Conservation (phyloP, 2,329 filamentous ascomycete species). For the Aspergillus pseudoglaucus region DNA sequence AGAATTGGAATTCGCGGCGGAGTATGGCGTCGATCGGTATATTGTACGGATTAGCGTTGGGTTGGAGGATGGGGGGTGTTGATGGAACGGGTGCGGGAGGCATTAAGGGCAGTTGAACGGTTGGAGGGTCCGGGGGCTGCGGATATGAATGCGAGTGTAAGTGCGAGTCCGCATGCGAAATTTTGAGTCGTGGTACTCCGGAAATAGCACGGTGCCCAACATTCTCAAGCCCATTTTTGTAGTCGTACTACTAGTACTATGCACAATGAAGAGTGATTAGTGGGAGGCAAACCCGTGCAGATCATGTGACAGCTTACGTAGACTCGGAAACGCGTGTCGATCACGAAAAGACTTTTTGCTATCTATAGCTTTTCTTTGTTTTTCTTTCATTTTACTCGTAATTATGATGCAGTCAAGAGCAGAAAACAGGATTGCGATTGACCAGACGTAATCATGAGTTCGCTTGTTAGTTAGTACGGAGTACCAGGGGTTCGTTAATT, state of each 20-base stretch:
- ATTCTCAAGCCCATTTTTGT: too few relatives aligned
- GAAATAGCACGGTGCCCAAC: neutral
- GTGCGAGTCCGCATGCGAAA: neutral
- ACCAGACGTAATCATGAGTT: neutral
- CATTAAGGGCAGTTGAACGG: neutral
- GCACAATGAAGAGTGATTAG: neutral
- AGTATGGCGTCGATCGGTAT: conserved; percentile 19
- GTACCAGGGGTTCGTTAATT: too few relatives aligned
- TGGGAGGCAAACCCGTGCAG: neutral
- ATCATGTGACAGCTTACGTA: conserved; percentile 1
- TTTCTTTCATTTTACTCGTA: neutral
- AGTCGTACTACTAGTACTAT: neutral
- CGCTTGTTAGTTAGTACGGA: too few relatives aligned
- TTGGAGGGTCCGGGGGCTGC: neutral
- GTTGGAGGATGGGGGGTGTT: conserved; percentile 8
- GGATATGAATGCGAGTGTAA: too few relatives aligned
- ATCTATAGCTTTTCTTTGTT: neutral
- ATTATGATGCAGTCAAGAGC: neutral
- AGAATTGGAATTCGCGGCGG: conserved; percentile 23
- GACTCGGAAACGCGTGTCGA: conserved; percentile 1
- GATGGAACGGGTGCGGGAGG: neutral
- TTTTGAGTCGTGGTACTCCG: neutral
- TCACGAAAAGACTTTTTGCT: neutral
- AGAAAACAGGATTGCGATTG: neutral
- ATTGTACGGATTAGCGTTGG: conserved; percentile 17